Evolutionary conservation across 805 yeast genomes (phyloP).

Genomic region (Naumovozyma dairenensis): DNA sequence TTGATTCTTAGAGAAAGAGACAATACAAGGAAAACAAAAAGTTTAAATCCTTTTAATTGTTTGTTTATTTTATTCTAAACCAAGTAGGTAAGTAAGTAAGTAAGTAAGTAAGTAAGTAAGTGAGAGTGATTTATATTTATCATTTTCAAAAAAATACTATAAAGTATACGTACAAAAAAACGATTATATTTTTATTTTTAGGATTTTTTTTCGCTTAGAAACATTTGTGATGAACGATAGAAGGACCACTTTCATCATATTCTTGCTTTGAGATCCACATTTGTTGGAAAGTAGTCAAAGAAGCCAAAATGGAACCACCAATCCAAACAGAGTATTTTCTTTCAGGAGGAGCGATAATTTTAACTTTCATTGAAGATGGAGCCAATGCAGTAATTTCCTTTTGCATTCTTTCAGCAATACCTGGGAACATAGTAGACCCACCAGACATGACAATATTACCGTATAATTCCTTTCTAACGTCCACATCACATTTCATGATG

Average conservation of each 20-base stretch:
- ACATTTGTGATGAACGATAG: slow-evolving; percentile 67
- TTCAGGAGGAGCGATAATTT: slow-evolving; percentile 98
- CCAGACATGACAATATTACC: slow-evolving; percentile 99
- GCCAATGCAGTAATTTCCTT: slow-evolving; percentile 99
- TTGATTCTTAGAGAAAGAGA: no score
- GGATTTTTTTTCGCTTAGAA: slow-evolving; percentile 26
- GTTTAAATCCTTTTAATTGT: no score
- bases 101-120: no score
- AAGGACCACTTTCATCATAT: slow-evolving; percentile 99
- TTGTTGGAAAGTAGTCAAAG: slow-evolving; percentile 99
- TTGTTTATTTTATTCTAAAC: no score
- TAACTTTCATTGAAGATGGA: slow-evolving; percentile 99
- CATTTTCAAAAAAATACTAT: no score
- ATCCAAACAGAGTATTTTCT: slow-evolving; percentile 99
- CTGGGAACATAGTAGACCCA: slow-evolving; percentile 99
- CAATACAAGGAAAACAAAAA: no score
- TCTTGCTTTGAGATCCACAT: slow-evolving; percentile 99
- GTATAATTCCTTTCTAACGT: slow-evolving; percentile 97
- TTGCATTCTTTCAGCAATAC: slow-evolving; percentile 99
- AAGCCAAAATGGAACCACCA: slow-evolving; percentile 99
- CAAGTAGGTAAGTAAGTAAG: no score
- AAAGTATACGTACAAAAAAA: neutral
- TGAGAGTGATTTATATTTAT: no score
- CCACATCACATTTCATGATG: slow-evolving; percentile 97
- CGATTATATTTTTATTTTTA: neutral